Evolutionary conservation across 345 rosid species (phyloP), one percentile per base, ranked within the genome.

Genomic region (Camelina neglecta): DNA sequence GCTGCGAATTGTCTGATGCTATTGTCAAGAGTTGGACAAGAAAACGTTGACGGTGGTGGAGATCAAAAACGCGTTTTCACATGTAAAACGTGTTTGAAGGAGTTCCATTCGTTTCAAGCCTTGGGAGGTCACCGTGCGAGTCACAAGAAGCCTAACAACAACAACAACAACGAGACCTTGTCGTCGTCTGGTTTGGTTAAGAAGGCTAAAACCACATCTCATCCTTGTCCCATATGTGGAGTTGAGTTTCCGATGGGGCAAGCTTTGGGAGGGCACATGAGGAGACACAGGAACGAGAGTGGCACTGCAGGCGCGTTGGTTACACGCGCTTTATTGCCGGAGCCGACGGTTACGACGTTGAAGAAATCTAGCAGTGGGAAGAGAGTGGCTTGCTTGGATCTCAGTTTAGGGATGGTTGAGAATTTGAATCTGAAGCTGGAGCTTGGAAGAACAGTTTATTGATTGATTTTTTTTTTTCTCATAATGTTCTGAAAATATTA

Each of bases 231-330:
- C 4, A 85, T 93, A 1, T 93, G 98, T 44, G 98, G 98, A 4
- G 81, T 87, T 1, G 94, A 90, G 82, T 93, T 93, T 49, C 82
- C 96, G 0, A 82, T 93, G 41, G 97, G 98, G 4, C 98, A 94
- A 73, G 98, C 98, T 3, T 81, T 92, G 0, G 98, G 98, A 0
- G 98, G 98, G 3, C 98, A 94, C 76, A 94, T 94, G 98, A 87
- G 98, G 82, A 82, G 92, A 75, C 98, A 94, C 15, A 80, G 92
- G 10, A 79, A 75, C 68, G 75, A 75, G 42, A 18, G 12, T 60
- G 59, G 50, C 0, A 2, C 5, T 8, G 83, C 26, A 11, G 71
- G 59, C 24, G 68, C 79, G 67, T 67, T 65, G 79, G 83, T 79
- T 62, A 79, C 84, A 62, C 84, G 80, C 31, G 61, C 80, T 26